Base-by-base conservation (phyloP, 2,329 filamentous ascomycete species). In the Diaporthe vexans region DNA sequence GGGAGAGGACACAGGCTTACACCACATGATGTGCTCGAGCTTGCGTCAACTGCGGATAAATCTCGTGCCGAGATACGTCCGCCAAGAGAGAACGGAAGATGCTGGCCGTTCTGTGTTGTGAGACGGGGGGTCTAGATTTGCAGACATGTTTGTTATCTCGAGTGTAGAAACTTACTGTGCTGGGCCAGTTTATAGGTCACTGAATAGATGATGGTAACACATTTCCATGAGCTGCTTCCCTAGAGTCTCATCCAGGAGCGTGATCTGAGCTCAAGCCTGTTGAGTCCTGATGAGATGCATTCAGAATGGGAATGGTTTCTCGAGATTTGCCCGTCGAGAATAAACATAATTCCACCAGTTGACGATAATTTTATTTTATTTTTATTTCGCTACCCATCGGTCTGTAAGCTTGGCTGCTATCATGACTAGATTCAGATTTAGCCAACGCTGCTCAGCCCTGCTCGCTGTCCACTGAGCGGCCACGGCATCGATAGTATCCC, bases 21-120 rank as follows among this genome's bases (percentile, higher is more conserved):
- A 37, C n/a, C 8, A 37, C 63, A 48, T 37, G 7, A 13, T 29
- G 17, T 21, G 48, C n/a, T 54, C 9, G 19, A 35, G 48, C 63
- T 4, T 63, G 59, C 40, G 59, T 48, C 24, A 63, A 21, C 17
- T 40, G 63, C 63, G 63, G 33, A 15, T 26, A 33, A 68, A 68
- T 54, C 29, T 33, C 33, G 37, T 10, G 48, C 48, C 63, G 63
- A 68, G 46, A 35, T 19, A 13, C 29, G 1, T 11, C 63, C n/a
- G n/a, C n/a, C 48, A 11, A 26, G 1, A 40, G 10, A 11, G 15
- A 40, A 15, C 4, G 21, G 15, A 21, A 26, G 21, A 10, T 35
- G 5, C 29, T 37, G 19, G 17, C 33, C 46, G 13, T 40, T 11
- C 37, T 40, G 37, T 13, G 40, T 13, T 6, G 15, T 19, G 40